Evolutionary conservation across 2,329 filamentous ascomycete genomes (phyloP), one percentile per base, ranked within the genome.

Genomic region (Aspergillus candidus): DNA sequence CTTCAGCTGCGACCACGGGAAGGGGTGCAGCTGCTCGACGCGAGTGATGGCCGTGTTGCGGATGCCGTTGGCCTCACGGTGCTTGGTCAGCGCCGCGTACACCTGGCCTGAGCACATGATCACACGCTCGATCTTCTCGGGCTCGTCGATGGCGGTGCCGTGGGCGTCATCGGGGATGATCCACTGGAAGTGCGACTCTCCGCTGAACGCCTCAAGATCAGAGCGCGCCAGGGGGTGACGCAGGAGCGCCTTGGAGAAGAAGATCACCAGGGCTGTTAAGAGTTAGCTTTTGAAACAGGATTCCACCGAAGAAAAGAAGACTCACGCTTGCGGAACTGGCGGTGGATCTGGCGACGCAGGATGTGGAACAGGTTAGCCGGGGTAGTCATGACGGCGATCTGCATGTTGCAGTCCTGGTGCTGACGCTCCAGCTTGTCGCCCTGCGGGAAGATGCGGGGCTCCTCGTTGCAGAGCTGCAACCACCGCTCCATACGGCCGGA

Each of bases 371-470:
- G 71, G 72, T 98, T 98, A 54, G 91, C 80, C 22, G 93, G 93
- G 37, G 85, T 87, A n/a, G 93, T 98, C 82, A 94, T 90, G 77
- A 93, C 95, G 44, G 84, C 89, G 66, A 98, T 86, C 74, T 98
- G 93, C 83, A 98, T 94, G 75, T 98, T 98, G 78, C 89, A 95
- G 73, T 98, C 93, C 74, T 98, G 93, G 75, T 98, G 93, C 72
- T 97, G 93, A 57, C 93, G 88, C 43, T 94, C 84, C 49, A 97
- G 81, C 77, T 93, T 96, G 55, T 95, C 89, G 29, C 79, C 76
- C 2, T 82, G 77, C 41, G 93, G 93, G 83, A 89, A 98, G 60
- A 93, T 80, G 52, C 93, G 87, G 44, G 93, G 90, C 64, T 98
- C 93, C 69, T 98, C 93, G 72, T 97, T 97, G 73, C 86, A 93